phyloP scores from a whole-genome alignment of 2,329 filamentous ascomycete genomes.

The Nemania sp. region DNA sequence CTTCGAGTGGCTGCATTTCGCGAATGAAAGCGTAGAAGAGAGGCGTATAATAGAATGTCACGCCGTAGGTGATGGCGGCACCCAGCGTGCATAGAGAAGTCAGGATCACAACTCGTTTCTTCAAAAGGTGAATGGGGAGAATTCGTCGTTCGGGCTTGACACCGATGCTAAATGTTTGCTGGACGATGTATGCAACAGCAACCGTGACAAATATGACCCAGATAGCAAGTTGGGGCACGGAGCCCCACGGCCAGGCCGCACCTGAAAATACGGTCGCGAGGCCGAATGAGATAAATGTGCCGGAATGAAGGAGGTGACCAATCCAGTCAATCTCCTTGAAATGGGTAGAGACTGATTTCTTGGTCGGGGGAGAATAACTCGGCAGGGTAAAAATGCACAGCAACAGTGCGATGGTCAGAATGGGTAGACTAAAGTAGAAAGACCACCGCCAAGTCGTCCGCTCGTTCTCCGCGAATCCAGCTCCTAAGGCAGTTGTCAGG shows the following conservation, averaged over 20 bases:
- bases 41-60: slow-evolving; percentile 63
- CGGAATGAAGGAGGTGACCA: slow-evolving; percentile 59
- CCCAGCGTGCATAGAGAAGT: slow-evolving; percentile 56
- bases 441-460: slow-evolving; percentile 56
- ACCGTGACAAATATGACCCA: slow-evolving; percentile 59
- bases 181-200: slow-evolving; percentile 56
- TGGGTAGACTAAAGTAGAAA: slow-evolving; percentile 42
- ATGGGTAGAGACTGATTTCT: slow-evolving; percentile 39
- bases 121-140: slow-evolving; percentile 61
- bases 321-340: slow-evolving; percentile 57
- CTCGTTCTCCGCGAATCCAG: slow-evolving; percentile 52
- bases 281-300: slow-evolving; percentile 46
- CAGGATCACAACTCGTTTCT: slow-evolving; percentile 54
- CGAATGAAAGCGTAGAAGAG: slow-evolving; percentile 64
- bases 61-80: slow-evolving; percentile 52
- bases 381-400: slow-evolving; percentile 60
- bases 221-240: slow-evolving; percentile 59
- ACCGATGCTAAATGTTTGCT: slow-evolving; percentile 58
- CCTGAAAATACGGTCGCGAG: slow-evolving; percentile 61
- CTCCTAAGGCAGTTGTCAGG: slow-evolving; percentile 43
- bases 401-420: slow-evolving; percentile 30
- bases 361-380: slow-evolving; percentile 47
- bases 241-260: slow-evolving; percentile 60
- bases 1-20: slow-evolving; percentile 55
- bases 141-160: slow-evolving; percentile 56